A percentile compares a stretch with the other conserved stretches of the same genome.
Conservation (phyloP, 2,329 filamentous ascomycete genomes). For the Colletotrichum spaethianum region DNA sequence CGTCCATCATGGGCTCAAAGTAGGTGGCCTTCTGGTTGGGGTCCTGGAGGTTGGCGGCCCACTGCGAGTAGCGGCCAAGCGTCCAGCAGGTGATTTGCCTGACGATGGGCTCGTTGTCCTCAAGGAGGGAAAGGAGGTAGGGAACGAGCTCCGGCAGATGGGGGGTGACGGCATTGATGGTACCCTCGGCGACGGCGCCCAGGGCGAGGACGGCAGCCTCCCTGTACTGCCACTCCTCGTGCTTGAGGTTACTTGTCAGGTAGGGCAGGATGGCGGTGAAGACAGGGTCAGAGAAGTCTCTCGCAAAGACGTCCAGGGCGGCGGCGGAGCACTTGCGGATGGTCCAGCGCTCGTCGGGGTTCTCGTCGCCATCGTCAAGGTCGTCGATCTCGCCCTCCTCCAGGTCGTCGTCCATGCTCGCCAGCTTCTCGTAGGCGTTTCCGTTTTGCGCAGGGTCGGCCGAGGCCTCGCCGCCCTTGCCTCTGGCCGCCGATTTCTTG, state of each 20-base stretch:
- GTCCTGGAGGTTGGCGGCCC: slow-evolving; percentile 84
- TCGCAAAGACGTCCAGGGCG: slow-evolving; percentile 92
- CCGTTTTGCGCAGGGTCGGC: slow-evolving; percentile 66
- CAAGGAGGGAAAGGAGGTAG: slow-evolving; percentile 88
- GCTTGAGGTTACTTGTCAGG: slow-evolving; percentile 88
- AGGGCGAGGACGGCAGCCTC: slow-evolving; percentile 96
- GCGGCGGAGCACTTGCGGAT: slow-evolving; percentile 97
- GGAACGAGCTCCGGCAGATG: slow-evolving; percentile 92
- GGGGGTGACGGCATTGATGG: slow-evolving; percentile 89
- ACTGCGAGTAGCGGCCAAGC: slow-evolving; percentile 90
- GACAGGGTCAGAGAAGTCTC: slow-evolving; percentile 88
- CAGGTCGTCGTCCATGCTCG: slow-evolving; percentile 78
- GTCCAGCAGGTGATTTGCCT: slow-evolving; percentile 99
- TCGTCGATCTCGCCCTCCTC: slow-evolving; percentile 90
- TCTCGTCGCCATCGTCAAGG: slow-evolving; percentile 78
- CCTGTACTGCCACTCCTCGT: slow-evolving; percentile 90
- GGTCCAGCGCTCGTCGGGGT: slow-evolving; percentile 95
- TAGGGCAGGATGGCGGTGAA: slow-evolving; percentile 95
- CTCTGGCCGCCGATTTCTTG: slow-evolving; percentile 74
- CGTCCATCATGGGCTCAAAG: slow-evolving; percentile 98
- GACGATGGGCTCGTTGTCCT: slow-evolving; percentile 90
- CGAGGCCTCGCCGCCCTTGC: slow-evolving; percentile 67
- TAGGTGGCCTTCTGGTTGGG: slow-evolving; percentile 78
- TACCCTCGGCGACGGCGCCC: slow-evolving; percentile 95
- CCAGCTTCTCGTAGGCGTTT: slow-evolving; percentile 69